Conservation (phyloP, 805 yeast genomes). For the Lipomyces chichibuensis region DNA sequence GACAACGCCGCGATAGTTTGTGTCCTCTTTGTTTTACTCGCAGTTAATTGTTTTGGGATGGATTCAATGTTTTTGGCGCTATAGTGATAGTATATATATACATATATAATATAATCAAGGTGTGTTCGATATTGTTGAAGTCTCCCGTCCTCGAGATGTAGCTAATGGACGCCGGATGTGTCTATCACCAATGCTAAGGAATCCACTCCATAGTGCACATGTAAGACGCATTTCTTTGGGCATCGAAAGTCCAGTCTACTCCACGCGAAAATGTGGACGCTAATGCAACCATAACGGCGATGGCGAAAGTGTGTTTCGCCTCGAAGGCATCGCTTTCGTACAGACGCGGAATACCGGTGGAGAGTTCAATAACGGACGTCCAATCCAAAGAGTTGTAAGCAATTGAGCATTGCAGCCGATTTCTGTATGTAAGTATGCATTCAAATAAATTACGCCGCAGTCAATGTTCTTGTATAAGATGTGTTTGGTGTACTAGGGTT, state of each 20-base stretch:
- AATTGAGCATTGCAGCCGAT: too few species aligned
- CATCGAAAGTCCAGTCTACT: not conserved
- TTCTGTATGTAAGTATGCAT: too few species aligned
- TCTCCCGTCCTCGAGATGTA: not conserved
- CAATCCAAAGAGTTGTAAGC: not conserved
- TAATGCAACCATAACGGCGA: not conserved
- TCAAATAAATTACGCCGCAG: too few species aligned
- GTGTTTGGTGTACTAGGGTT: too few species aligned
- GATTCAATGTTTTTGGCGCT: not conserved
- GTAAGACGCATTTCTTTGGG: too few species aligned
- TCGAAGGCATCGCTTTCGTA: too few species aligned
- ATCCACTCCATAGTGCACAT: too few species aligned
- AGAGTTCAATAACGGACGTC: not conserved
- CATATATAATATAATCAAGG: not conserved
- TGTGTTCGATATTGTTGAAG: not conserved
- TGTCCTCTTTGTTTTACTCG: not conserved
- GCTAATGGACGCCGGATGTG: too few species aligned
- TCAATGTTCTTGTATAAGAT: too few species aligned
- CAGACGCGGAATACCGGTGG: not conserved
- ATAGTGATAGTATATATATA: not conserved
- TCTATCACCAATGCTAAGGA: too few species aligned
- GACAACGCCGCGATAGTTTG: not conserved
- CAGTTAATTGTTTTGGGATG: not conserved
- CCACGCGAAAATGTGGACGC: not conserved
- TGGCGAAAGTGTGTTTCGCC: not conserved